Evolutionary conservation across 257 asterid genomes (phyloP), one percentile per base, ranked within the genome.

Genomic region (Capsicum baccatum): DNA sequence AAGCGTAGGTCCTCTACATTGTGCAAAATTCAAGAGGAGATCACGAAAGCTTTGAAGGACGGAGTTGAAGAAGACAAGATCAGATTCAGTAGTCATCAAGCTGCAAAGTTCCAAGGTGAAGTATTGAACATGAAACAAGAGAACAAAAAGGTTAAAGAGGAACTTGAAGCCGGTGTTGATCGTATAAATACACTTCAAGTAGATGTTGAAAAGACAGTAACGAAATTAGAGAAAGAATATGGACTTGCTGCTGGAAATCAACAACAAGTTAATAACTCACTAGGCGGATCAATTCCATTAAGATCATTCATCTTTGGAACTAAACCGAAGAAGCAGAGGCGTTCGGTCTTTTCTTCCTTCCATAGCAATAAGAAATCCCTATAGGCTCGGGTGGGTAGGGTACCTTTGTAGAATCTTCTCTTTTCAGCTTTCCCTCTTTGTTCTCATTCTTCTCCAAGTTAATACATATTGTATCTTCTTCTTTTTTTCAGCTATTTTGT

Each of bases 91-190:
- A 89, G 92, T 82, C 93, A 92, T 79, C 96, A 87, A 80, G 94
- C 96, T 44, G 94, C 96, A 1, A 92, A 91, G 86, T 88, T 92
- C 2, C 96, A 91, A 21, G 96, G 96, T 0, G 94, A 92, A 69
- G 64, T 91, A 54, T 83, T 88, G 83, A 92, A 90, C 86, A 92
- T 92, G 96, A 91, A 90, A 82, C 93, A 92, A 14, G 94, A 92
- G 47, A 89, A 91, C 47, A 89, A 87, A 8, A 92, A 91, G 86
- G 92, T 92, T 0, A 87, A 88, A 8, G 91, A 91, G 67, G 94
- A 92, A 83, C 83, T 92, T 8, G 88, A 89, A 64, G 87, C 88
- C 0, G 93, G 92, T 15, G 68, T 90, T 10, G 91, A 92, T 74
- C 90, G 84, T 3, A 92, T 88, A 2, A 73, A 82, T 67, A 47